Base-by-base conservation (phyloP, 2,329 filamentous ascomycete genomes). In the Aspergillus pseudoviridinutans region DNA sequence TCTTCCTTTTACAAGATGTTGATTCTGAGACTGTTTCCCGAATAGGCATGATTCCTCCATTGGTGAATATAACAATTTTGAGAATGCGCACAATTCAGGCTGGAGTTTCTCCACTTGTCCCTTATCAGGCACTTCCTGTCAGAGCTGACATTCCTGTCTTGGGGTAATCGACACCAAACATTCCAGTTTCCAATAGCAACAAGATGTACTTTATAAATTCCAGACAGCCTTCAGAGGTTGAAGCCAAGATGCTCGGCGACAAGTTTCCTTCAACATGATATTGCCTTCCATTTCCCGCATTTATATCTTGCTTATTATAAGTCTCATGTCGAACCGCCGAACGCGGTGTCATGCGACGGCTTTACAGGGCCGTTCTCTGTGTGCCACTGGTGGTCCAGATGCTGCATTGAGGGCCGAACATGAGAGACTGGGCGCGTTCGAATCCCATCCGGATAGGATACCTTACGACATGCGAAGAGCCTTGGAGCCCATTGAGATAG, bases 401-500 rank as follows among this genome's bases (percentile, higher is more conserved):
- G 51, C 64, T 2, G 52, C 54, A n/a, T 64, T 75, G 25, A 64
- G 66, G 32, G 54, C 56, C 46, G 68, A 66, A 47, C 61, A 72
- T n/a, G 58, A 62, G 47, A 65, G 61, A 29, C 57, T 74, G 28
- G 64, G 58, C 20, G 54, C 42, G 7, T 54, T 62, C 12, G 64
- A 68, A 49, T 52, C 56, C 2, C 54, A 64, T 17, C 28, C 29
- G 22, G 52, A 42, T 6, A 56, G 52, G 10, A 14, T 17, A 38
- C 6, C 32, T 38, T 58, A 64, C n/a, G 64, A 65, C 32, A 61
- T 57, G 25, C 64, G 68, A 8, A 56, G 64, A 10, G 57, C 51
- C 6, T 32, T 60, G 20, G 50, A 57, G 4, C 66, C 67, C 14
- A 75, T 76, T 49, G 66, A 71, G 52, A 71, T 78, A 27, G 70